Percentiles rank a stretch among this genome's conserved stretches.
Evolutionary conservation across 305 asterid genomes (phyloP).

Genomic region (Caryopteris hybrid): DNA sequence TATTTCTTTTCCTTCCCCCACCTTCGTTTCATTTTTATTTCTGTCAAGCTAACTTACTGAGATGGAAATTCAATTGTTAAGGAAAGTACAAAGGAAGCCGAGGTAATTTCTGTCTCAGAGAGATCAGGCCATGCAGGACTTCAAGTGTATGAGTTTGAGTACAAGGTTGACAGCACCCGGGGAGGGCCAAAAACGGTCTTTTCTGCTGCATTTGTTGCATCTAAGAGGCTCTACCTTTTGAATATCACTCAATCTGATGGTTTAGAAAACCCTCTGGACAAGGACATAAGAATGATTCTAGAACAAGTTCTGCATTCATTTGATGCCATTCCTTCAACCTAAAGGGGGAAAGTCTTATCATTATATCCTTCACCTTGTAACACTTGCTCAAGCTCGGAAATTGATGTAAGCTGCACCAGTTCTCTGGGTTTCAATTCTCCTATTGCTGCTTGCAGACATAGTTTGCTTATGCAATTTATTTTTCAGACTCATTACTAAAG

Average conservation of each 20-base stretch:
- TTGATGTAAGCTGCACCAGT: slow-evolving; percentile 14
- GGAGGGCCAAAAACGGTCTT: slow-evolving; percentile 87
- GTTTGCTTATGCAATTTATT: background rate
- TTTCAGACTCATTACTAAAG: background rate
- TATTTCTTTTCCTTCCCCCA: no score
- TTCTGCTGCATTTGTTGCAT: slow-evolving; percentile 77
- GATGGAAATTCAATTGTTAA: slow-evolving; percentile 16
- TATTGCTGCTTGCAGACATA: background rate
- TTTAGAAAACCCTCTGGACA: slow-evolving; percentile 50
- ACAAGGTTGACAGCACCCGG: slow-evolving; percentile 79
- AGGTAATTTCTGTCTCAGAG: slow-evolving; percentile 64
- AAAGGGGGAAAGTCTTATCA: no score
- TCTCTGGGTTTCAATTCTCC: background rate
- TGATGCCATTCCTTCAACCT: slow-evolving; percentile 43
- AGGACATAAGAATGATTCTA: slow-evolving; percentile 42
- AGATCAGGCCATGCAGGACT: slow-evolving; percentile 54
- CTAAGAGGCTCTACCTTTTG: slow-evolving; percentile 77
- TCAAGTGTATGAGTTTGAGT: slow-evolving; percentile 86
- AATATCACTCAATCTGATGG: slow-evolving; percentile 67
- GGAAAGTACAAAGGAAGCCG: slow-evolving; percentile 86
- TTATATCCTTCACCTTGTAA: background rate
- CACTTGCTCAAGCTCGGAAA: background rate
- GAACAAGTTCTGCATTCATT: slow-evolving; percentile 86
- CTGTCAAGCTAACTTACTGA: no score
- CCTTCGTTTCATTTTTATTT: no score